A percentile compares a stretch with the other conserved stretches of the same genome.
phyloP scores from a whole-genome alignment of 2,329 filamentous ascomycete genomes.

The Amesomyces nigricolor region DNA sequence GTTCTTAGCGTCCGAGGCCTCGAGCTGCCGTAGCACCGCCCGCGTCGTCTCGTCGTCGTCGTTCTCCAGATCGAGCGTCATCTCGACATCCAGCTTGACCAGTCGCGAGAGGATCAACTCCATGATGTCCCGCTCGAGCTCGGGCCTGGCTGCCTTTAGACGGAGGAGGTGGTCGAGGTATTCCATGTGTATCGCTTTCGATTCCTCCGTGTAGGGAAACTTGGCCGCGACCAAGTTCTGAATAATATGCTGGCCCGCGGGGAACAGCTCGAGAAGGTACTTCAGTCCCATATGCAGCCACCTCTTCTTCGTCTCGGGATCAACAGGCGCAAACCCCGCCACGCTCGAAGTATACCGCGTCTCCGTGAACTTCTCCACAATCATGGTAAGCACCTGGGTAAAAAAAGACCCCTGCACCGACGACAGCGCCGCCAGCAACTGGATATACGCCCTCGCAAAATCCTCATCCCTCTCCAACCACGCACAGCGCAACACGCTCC shows the following conservation, averaged over 20 bases:
- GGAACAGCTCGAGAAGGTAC: constrained; percentile 74
- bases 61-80: constrained; percentile 89
- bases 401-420: constrained; percentile 80
- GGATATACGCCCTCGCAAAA: constrained; percentile 62
- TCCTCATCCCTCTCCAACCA: constrained; percentile 61
- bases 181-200: constrained; percentile 72
- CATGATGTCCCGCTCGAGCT: constrained; percentile 73
- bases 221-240: constrained; percentile 59
- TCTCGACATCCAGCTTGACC: constrained; percentile 91
- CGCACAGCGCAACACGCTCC: constrained; percentile 52
- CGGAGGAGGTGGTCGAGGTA: constrained; percentile 81
- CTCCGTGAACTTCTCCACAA: constrained; percentile 70
- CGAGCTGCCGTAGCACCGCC: constrained; percentile 56
- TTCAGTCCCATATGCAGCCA: constrained; percentile 71
- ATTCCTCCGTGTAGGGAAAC: constrained; percentile 73
- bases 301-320: constrained; percentile 59
- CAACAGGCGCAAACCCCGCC: constrained; percentile 53
- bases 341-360: constrained; percentile 41
- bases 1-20: constrained; percentile 36
- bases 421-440: constrained; percentile 65
- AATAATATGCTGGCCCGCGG: constrained; percentile 67
- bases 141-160: constrained; percentile 70
- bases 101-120: constrained; percentile 78
- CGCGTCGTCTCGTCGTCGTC: constrained; percentile 83
- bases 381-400: constrained; percentile 66